These are phyloP conservation scores for Nannochloris sp. DNA, from an alignment of 139 green algal species.

Conservation along the genomic window DNA sequence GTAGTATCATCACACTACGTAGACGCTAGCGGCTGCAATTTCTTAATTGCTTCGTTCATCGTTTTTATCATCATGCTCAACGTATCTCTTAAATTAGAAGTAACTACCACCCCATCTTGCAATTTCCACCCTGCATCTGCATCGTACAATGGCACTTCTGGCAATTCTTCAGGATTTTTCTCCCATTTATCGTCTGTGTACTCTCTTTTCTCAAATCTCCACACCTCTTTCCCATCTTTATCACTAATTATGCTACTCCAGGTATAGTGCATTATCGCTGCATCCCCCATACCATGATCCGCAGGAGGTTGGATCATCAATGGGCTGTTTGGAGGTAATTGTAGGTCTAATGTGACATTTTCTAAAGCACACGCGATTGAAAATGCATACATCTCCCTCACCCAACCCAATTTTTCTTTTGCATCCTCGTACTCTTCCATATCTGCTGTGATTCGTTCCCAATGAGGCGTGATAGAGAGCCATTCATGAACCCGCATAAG, in stretches of 20 bases:
- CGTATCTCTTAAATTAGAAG: slow-evolving; percentile 33
- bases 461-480: slow-evolving; percentile 34
- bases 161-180: slow-evolving; percentile 34
- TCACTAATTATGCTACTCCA: slow-evolving; percentile 52
- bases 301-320: slow-evolving; percentile 78
- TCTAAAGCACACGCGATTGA: slow-evolving; percentile 29
- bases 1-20: no score
- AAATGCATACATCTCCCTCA: slow-evolving; percentile 88
- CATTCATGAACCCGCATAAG: slow-evolving; percentile 27
- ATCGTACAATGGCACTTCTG: slow-evolving; percentile 31
- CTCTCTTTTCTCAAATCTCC: slow-evolving; percentile 57
- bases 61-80: slow-evolving; percentile 36
- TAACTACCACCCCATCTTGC: slow-evolving; percentile 43
- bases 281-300: slow-evolving; percentile 53
- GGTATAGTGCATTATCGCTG: slow-evolving; percentile 74
- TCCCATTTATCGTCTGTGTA: slow-evolving; percentile 19
- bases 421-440: slow-evolving; percentile 57
- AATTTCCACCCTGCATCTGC: slow-evolving; percentile 31
- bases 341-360: slow-evolving; percentile 28
- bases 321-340: slow-evolving; percentile 38
- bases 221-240: slow-evolving; percentile 39
- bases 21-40: no score
- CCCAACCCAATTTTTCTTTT: slow-evolving; percentile 53
- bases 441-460: slow-evolving; percentile 45
- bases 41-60: slow-evolving; percentile 24